Conservation (phyloP, 164 flowering plant species). For the Euptelea pleiosperma region DNA sequence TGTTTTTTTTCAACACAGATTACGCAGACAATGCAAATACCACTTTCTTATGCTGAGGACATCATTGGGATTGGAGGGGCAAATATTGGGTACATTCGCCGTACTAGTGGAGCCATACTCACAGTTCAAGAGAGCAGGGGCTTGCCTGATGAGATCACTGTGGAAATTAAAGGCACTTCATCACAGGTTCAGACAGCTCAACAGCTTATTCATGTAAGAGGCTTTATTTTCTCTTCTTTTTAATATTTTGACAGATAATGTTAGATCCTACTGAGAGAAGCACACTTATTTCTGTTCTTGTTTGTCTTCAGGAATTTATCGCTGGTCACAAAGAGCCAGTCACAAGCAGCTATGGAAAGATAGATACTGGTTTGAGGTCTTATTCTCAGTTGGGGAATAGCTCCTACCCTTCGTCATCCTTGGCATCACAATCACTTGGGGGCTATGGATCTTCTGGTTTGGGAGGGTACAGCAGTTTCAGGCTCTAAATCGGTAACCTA, state of each 20-base stretch:
- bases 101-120: constrained; percentile 79
- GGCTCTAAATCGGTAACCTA: constrained; percentile 34
- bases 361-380: constrained; percentile 49
- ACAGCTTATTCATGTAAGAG: constrained; percentile 74
- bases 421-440: constrained; percentile 41
- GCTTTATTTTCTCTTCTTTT: background rate
- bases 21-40: constrained; percentile 91
- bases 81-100: constrained; percentile 84
- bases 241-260: background rate
- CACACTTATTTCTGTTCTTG: background rate
- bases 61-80: constrained; percentile 88
- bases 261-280: background rate
- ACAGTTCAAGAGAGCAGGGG: constrained; percentile 86
- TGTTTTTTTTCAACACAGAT: constrained; percentile 35
- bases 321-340: constrained; percentile 51
- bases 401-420: constrained; percentile 49
- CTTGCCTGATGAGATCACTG: constrained; percentile 78
- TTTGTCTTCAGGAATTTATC: constrained; percentile 47
- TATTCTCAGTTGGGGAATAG: constrained; percentile 44
- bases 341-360: constrained; percentile 41
- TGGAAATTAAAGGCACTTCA: constrained; percentile 84
- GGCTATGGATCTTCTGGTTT: constrained; percentile 60
- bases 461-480: constrained; percentile 54
- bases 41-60: constrained; percentile 84
- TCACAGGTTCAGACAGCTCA: constrained; percentile 93